Evolutionary conservation across 441 rosid species (phyloP).

Genomic region (Pelargonium cotyledonis): DNA sequence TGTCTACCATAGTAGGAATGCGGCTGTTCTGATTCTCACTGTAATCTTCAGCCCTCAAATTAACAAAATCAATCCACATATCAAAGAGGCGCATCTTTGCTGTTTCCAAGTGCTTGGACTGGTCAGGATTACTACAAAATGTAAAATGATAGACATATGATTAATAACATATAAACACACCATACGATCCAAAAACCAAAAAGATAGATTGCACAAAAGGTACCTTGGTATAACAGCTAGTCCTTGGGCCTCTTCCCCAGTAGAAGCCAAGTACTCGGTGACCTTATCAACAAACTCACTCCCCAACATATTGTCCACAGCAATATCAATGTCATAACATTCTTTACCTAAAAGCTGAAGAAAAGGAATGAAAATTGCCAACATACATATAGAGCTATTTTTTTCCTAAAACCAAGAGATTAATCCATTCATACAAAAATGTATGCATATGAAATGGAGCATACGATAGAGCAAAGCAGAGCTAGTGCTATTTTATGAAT

Average conservation of each 20-base stretch:
- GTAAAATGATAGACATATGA: background rate
- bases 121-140: slow-evolving; percentile 67
- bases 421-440: no score
- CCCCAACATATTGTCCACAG: slow-evolving; percentile 78
- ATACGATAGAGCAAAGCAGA: no score
- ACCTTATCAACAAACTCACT: slow-evolving; percentile 77
- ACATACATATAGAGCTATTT: background rate
- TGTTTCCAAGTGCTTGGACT: slow-evolving; percentile 93
- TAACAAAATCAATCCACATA: slow-evolving; percentile 91
- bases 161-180: background rate
- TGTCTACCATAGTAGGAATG: slow-evolving; percentile 75
- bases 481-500: no score
- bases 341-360: slow-evolving; percentile 81
- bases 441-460: no score
- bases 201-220: background rate
- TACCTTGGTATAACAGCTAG: slow-evolving; percentile 72
- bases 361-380: background rate
- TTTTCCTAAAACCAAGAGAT: no score
- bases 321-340: slow-evolving; percentile 82
- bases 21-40: slow-evolving; percentile 54
- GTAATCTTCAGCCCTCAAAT: slow-evolving; percentile 87
- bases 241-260: slow-evolving; percentile 63
- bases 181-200: background rate
- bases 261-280: slow-evolving; percentile 48
- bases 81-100: slow-evolving; percentile 82